phyloP scores from a whole-genome alignment of 129 eudicot genomes.

The Tagetes erecta region DNA sequence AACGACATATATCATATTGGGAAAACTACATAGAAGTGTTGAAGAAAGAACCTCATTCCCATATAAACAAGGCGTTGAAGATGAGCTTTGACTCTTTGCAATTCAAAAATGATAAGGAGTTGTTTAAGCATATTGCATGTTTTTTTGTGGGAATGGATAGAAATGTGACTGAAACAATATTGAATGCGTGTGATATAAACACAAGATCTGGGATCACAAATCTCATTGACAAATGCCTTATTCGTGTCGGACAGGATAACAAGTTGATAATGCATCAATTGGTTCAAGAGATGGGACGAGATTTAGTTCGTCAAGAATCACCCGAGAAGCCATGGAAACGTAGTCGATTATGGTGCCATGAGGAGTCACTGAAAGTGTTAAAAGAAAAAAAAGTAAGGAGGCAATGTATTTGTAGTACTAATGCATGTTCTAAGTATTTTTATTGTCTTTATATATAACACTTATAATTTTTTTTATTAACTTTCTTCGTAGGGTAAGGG shows the following conservation, averaged over 20 bases:
- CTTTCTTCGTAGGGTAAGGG: neutral
- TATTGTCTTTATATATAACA: neutral
- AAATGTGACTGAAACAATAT: no score
- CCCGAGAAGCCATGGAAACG: neutral
- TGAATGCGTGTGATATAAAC: neutral
- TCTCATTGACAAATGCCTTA: constrained; percentile 4
- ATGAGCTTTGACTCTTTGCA: no score
- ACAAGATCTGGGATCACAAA: neutral
- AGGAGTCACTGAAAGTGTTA: neutral
- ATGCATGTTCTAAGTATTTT: neutral
- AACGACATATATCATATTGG: constrained; percentile 4
- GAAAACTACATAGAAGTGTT: no score
- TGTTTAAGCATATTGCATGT: no score
- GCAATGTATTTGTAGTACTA: neutral
- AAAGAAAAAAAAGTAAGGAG: neutral
- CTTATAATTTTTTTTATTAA: neutral
- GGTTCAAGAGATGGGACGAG: constrained; percentile 13
- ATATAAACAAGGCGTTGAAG: no score
- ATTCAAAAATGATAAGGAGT: no score
- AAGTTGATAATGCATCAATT: constrained; percentile 1
- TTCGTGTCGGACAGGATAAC: neutral
- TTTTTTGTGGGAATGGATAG: no score
- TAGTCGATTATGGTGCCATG: constrained; percentile 6
- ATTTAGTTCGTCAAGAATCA: constrained; percentile 6
- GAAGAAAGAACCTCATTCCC: no score